Evolutionary conservation across 345 rosid genomes (phyloP), one percentile per base, ranked within the genome.

Genomic region (Erodium maritimum): DNA sequence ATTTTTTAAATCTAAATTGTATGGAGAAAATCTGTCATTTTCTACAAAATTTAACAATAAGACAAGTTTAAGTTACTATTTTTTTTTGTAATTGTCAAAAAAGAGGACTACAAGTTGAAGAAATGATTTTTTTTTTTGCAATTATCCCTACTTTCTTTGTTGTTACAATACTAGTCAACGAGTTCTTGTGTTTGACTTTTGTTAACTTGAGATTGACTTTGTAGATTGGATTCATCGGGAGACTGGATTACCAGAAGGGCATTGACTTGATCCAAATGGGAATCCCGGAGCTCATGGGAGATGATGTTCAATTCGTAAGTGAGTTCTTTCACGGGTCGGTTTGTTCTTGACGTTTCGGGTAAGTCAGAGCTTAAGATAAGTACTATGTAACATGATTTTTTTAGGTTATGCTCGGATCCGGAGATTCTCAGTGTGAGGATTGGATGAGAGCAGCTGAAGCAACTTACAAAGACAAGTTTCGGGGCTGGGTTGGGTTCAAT

Each of bases 351-450:
- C 13, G 20, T 46, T 42, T 11, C 17, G 34, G 16, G 24, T 21
- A 9, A 19, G n/a, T n/a, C n/a, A n/a, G n/a, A n/a, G n/a, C n/a
- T n/a, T n/a, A n/a, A 29, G 34, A 3, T 29, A 29, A 29, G 34
- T 3, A 29, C 34, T 29, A 29, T 29, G 34, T 25, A 52, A 34
- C 20, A 24, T 48, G 22, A 48, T 24, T 17, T 48, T 66, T 52
- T 63, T 76, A 91, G 98, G 94, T 91, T 57, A 91, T 91, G 95
- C 94, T 91, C 57, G 96, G 96, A 14, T 88, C 98, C 37, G 98
- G 98, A 56, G 85, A 84, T 55, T 79, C 78, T 13, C 80, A 69
- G 62, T 91, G 53, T 69, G 96, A 91, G 62, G 77, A 68, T 61
- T 91, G 95, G 98, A 91, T 91, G 98, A 88, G 85, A 73, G 72